Conservation (phyloP, 257 asterid genomes). For the Solanum bulbocastanum region DNA sequence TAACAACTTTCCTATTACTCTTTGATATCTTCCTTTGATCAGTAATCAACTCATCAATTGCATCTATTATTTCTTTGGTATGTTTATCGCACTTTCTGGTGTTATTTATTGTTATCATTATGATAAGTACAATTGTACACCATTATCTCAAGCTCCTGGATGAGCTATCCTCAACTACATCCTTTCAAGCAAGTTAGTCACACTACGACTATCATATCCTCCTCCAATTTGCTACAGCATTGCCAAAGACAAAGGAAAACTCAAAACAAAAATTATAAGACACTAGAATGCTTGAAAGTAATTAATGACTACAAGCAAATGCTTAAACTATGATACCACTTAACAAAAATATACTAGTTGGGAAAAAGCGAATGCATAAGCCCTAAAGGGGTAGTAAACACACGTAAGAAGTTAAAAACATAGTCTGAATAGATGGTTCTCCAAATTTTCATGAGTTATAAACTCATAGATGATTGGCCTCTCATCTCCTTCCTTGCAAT, state of each 20-base stretch:
- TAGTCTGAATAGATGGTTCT: conserved; percentile 71
- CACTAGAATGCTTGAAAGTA: background rate
- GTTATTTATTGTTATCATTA: background rate
- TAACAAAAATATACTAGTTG: background rate
- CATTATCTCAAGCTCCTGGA: background rate
- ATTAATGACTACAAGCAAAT: background rate
- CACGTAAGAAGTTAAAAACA: background rate
- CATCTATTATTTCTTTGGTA: background rate
- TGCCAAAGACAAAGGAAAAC: background rate
- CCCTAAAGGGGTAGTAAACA: background rate
- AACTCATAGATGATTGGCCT: conserved; percentile 50
- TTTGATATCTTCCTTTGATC: background rate
- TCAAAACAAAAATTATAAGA: background rate
- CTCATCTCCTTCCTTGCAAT: too few relatives aligned
- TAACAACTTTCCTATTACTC: too few relatives aligned
- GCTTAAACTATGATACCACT: background rate
- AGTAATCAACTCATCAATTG: background rate
- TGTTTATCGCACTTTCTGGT: too few relatives aligned
- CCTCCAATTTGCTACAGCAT: background rate
- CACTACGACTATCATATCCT: background rate
- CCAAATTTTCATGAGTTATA: conserved; percentile 89
- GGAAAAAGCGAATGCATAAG: background rate
- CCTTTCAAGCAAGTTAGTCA: background rate
- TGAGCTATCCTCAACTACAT: background rate
- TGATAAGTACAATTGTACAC: background rate